phyloP scores from a whole-genome alignment of 805 yeast genomes.

The Candida verbasci region DNA sequence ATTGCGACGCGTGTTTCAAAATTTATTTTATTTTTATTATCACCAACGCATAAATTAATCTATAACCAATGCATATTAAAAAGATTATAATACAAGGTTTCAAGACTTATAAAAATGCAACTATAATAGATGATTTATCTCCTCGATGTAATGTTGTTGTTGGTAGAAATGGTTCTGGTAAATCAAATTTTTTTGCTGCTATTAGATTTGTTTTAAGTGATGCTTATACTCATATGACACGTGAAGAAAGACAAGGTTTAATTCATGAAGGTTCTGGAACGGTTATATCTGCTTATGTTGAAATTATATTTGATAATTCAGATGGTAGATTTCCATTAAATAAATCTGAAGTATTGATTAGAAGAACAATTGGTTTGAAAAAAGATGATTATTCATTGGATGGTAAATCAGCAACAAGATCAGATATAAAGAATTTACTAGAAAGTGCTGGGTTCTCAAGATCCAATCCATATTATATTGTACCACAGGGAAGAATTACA shows the following conservation, averaged over 20 bases:
- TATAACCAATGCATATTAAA: conserved; percentile 33
- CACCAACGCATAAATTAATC: neutral
- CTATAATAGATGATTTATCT: conserved; percentile 70
- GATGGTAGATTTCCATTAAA: conserved; percentile 72
- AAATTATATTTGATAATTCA: conserved; percentile 76
- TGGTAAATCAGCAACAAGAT: conserved; percentile 69
- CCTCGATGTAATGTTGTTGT: conserved; percentile 80
- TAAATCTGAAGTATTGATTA: conserved; percentile 62
- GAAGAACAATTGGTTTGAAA: conserved; percentile 90
- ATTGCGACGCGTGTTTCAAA: too few species aligned
- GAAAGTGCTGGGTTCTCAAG: conserved; percentile 92
- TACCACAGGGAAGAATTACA: conserved; percentile 93
- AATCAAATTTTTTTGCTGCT: conserved; percentile 93
- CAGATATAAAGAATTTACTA: conserved; percentile 74
- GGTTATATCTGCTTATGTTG: conserved; percentile 90
- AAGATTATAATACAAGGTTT: conserved; percentile 83
- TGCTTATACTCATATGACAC: conserved; percentile 75
- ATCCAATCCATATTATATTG: conserved; percentile 90
- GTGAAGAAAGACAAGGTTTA: conserved; percentile 82
- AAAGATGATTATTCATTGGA: conserved; percentile 89
- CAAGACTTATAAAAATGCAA: conserved; percentile 84
- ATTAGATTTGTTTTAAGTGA: conserved; percentile 88
- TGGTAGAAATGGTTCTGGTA: conserved; percentile 85
- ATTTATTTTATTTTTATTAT: too few species aligned
- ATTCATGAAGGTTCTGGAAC: conserved; percentile 90